Conservation (phyloP, 768 basidiomycete species). For the Termitomyces sp. region DNA sequence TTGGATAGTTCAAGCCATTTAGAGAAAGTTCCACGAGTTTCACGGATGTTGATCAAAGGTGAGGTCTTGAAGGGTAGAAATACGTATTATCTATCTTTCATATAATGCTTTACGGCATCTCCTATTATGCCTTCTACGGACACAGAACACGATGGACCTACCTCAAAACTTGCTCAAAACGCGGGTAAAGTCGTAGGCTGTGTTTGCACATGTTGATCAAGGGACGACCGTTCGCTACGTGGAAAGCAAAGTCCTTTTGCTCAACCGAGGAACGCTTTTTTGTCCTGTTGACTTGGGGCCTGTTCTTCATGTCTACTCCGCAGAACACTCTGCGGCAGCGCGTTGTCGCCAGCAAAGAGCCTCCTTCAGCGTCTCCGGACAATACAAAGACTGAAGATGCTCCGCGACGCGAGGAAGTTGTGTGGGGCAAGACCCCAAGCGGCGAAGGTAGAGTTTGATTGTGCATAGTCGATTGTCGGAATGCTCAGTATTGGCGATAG, state of each 20-base stretch:
- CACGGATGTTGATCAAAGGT: not conserved
- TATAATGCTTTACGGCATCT: not conserved
- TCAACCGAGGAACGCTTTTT: not conserved
- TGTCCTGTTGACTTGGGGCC: not conserved
- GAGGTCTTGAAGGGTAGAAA: not conserved
- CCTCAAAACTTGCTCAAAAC: not conserved
- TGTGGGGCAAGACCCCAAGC: conserved; percentile 85
- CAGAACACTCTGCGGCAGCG: conserved; percentile 36
- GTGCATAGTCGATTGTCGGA: conserved; percentile 12
- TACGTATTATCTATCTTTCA: not conserved
- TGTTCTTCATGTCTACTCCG: conserved; percentile 18
- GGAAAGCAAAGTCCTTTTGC: conserved; percentile 1
- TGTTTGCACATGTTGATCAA: conserved; percentile 21
- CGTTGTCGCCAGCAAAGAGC: conserved; percentile 16
- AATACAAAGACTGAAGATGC: conserved; percentile 14
- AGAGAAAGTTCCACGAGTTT: not conserved
- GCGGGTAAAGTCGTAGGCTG: conserved; percentile 3
- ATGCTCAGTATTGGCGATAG: conserved; percentile 35
- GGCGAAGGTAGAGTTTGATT: conserved; percentile 60
- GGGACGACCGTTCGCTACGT: conserved; percentile 5
- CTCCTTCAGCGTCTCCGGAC: conserved; percentile 1
- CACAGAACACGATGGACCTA: not conserved
- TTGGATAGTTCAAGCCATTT: no score
- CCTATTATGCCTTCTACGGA: not conserved
- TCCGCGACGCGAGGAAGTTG: conserved; percentile 51